Evolutionary conservation across 75 land plant species (phyloP), one percentile per base, ranked within the genome.

Genomic region (Picea glauca): DNA sequence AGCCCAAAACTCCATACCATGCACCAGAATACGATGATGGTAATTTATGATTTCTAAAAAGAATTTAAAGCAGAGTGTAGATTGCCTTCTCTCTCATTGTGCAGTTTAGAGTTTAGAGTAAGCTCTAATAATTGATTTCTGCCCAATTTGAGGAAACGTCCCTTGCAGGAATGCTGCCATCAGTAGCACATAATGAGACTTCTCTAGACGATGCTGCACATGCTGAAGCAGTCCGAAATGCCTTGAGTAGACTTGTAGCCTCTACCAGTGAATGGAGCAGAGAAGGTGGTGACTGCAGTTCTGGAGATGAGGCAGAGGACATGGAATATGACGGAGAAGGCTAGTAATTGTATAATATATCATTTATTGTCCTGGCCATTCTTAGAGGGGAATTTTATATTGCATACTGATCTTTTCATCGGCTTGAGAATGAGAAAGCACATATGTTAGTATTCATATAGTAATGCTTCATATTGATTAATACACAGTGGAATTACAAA

Each of bases 1-100:
- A 83, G 46, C 85, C 85, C 54, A 83, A 83, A 84, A 83, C 85
- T 32, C 85, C 85, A 61, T 83, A 83, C 43, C 70, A 83, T 81
- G 60, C 83, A 14, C 84, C 85, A 56, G 85, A 76, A 32, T 54
- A 56, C 64, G 63, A 57, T 30, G 77, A 65, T 14, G 84, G 82
- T 82, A 80, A 56, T 70, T 9, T 40, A 67, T 46, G 56, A 17
- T 40, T 14, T 13, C 18, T 33, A 80, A 58, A 43, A 38, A 40
- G 20, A 70, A 40, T 43, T 23, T 40, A 35, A 60, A 62, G 26
- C 26, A 70, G 77, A 66, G 4, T 9, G 15, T 15, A 21, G 72
- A n/a, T 35, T 35, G 57, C 14, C 80, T 56, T 43, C 56, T 80
- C 23, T 79, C 78, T 76, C 17, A 43, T 62, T 66, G 76, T 17